Conservation (phyloP, 306 rosid species). For the Canavalia ensiformis region DNA sequence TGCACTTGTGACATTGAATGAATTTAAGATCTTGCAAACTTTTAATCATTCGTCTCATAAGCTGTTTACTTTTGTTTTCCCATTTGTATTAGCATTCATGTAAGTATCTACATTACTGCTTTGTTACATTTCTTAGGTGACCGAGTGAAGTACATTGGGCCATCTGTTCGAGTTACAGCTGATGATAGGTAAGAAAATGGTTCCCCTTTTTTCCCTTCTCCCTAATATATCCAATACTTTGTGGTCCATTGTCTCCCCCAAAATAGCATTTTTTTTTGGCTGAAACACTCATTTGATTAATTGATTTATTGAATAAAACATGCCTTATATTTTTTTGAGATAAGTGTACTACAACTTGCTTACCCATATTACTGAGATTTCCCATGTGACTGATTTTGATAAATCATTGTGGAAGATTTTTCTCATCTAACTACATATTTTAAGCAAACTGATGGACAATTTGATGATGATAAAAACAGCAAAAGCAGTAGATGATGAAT, state of each 20-base stretch:
- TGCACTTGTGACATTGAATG: not conserved
- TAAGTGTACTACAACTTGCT: conserved; percentile 7
- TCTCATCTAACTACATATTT: not conserved
- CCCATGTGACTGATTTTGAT: conserved; percentile 23
- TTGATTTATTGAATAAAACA: conserved; percentile 39
- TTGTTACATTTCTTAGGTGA: conserved; percentile 67
- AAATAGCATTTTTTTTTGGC: conserved; percentile 1
- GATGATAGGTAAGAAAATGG: conserved; percentile 73
- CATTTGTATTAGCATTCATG: conserved; percentile 32
- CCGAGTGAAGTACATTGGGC: conserved; percentile 91
- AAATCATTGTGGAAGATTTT: conserved; percentile 15
- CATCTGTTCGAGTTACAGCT: conserved; percentile 63
- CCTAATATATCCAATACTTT: conserved; percentile 8
- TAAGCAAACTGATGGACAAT: conserved; percentile 23
- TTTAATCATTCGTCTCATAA: conserved; percentile 10
- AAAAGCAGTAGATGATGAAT: conserved; percentile 20
- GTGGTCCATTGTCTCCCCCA: not conserved
- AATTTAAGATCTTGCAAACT: not conserved
- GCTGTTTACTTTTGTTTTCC: conserved; percentile 15
- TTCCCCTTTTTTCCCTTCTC: conserved; percentile 36
- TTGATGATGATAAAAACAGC: conserved; percentile 1
- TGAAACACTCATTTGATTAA: conserved; percentile 35
- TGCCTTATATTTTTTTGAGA: not conserved
- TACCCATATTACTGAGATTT: conserved; percentile 23
- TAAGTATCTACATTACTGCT: conserved; percentile 36